Conservation (phyloP, 257 asterid genomes). For the Plectranthus barbatus region DNA sequence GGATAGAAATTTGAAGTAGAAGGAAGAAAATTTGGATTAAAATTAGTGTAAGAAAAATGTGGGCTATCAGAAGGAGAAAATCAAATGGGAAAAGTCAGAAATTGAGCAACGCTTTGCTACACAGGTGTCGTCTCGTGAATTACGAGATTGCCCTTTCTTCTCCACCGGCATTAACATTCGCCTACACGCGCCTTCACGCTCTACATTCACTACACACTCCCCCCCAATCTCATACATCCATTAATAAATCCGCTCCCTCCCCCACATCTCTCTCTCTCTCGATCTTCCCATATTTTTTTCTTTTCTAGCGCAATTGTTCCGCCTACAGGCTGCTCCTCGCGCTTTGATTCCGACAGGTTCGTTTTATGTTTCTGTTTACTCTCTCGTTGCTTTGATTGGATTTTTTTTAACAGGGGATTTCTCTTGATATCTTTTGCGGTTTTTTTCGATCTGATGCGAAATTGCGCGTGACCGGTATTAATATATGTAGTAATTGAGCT, state of each 20-base stretch:
- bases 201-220: background rate
- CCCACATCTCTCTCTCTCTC: too few species aligned
- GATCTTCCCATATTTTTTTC: too few species aligned
- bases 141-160: constrained; percentile 32
- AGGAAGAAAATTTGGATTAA: background rate
- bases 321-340: constrained; percentile 13
- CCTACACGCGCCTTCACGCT: constrained; percentile 1
- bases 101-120: too few species aligned
- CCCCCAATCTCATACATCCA: background rate
- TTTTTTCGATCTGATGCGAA: constrained; percentile 15
- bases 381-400: background rate
- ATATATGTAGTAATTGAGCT: background rate
- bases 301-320: background rate
- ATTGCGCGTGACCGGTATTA: background rate
- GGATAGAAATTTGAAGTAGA: background rate
- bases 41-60: background rate
- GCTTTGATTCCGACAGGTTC: constrained; percentile 26
- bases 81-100: too few species aligned
- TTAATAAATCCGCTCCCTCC: too few species aligned
- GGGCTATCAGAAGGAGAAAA: too few species aligned
- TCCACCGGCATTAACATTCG: too few species aligned
- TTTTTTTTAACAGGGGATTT: background rate
- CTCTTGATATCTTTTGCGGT: background rate
- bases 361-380: constrained; percentile 5
- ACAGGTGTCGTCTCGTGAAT: too few species aligned